Evolutionary conservation across 371 early-diverging fungal genomes (phyloP), one percentile per base, ranked within the genome.

Genomic region (Actinomortierella ambigua): DNA sequence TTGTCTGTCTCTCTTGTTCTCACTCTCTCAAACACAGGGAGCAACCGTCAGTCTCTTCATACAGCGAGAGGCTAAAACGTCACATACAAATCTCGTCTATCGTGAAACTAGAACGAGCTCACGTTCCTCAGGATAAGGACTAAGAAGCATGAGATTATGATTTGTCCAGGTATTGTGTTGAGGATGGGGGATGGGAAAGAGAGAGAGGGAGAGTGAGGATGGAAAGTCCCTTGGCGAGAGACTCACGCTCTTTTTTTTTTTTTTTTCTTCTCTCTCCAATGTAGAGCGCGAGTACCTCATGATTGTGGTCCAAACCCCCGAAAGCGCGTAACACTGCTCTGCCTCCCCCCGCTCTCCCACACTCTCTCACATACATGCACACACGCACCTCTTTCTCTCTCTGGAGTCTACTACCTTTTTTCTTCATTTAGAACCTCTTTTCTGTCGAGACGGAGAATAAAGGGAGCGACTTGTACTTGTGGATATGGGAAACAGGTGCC

Each of bases 61-160:
- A 2, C 24, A n/a, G n/a, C n/a, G n/a, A n/a, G n/a, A n/a, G n/a
- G n/a, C n/a, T n/a, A n/a, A n/a, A n/a, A n/a, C n/a, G n/a, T n/a
- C n/a, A n/a, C n/a, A n/a, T n/a, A n/a, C n/a, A n/a, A n/a, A n/a
- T 34, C 34, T 34, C 34, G 34, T 34, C 34, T 39, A 4, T 60
- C 78, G 27, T 59, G 17, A 15, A 42, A 18, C 48, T 77, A 88
- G 91, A 95, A 97, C 67, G 97, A 95, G 39, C 75, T 97, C 53
- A 95, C 95, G n/a, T 97, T 97, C 73, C 66, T 97, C 57, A 84
- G 97, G 50, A 88, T 97, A 27, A 82, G 97, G 46, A 93, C 95
- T 14, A 95, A 93, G 78, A 93, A 93, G 67, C 94, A 95, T 73
- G 97, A 97, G 77, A 91, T 97, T 51, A 94, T 97, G 95, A 85